Evolutionary conservation across 768 basidiomycete genomes (phyloP).

Genomic region (Termitomyces sp.): DNA sequence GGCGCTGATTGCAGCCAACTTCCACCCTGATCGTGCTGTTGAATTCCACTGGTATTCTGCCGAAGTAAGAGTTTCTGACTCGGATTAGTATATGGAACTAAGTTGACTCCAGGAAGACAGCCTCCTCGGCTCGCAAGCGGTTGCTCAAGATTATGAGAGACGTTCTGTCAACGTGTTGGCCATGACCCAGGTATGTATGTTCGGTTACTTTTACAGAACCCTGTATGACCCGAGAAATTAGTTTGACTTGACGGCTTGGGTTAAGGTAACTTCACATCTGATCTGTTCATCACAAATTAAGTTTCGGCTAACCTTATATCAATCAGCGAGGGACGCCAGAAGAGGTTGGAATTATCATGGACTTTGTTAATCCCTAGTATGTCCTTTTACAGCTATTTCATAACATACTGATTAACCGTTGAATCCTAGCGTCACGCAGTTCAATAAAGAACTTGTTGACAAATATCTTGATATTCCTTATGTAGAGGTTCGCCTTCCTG

Average conservation of each 20-base stretch:
- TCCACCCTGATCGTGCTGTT: constrained; percentile 59
- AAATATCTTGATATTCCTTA: constrained; percentile 82
- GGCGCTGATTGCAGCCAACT: constrained; percentile 64
- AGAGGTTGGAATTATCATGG: constrained; percentile 81
- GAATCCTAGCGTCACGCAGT: constrained; percentile 62
- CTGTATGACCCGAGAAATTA: constrained; percentile 25
- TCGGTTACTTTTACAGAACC: constrained; percentile 5
- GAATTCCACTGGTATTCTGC: constrained; percentile 88
- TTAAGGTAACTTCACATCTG: constrained; percentile 54
- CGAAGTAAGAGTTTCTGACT: constrained; percentile 46
- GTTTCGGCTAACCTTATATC: constrained; percentile 11
- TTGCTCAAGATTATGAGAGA: constrained; percentile 71
- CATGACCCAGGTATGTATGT: constrained; percentile 68
- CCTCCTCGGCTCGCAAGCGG: constrained; percentile 85
- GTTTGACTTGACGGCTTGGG: constrained; percentile 96
- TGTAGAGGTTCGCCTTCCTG: constrained; percentile 40
- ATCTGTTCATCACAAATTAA: constrained; percentile 1
- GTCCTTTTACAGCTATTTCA: constrained; percentile 16
- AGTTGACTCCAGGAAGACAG: constrained; percentile 64
- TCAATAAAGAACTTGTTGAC: constrained; percentile 76
- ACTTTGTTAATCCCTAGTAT: constrained; percentile 69
- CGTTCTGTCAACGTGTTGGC: constrained; percentile 66
- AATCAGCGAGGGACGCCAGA: constrained; percentile 61
- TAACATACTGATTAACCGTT: constrained; percentile 10
- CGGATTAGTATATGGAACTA: constrained; percentile 11